A percentile compares a stretch with the other conserved stretches of the same genome.
Conservation (phyloP, 306 rosid genomes). For the Quillaja saponaria region DNA sequence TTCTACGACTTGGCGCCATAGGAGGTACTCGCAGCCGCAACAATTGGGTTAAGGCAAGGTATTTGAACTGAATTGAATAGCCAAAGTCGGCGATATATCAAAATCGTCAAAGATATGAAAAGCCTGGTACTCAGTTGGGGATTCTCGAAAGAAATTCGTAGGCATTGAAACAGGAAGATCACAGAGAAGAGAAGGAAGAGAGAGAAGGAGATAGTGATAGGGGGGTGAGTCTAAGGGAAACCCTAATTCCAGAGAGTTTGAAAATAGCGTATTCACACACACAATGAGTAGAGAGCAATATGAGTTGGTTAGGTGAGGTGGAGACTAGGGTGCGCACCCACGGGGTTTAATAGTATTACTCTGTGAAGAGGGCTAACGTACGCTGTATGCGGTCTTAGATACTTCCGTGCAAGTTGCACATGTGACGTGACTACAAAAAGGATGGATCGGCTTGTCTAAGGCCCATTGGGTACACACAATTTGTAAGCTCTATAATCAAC, state of each 20-base stretch:
- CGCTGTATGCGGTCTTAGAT: slow-evolving; percentile 18
- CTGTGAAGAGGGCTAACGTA: slow-evolving; percentile 43
- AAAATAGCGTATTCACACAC: slow-evolving; percentile 34
- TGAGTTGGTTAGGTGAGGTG: slow-evolving; percentile 51
- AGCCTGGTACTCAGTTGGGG: slow-evolving; percentile 36
- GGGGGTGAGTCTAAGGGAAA: slow-evolving; percentile 20
- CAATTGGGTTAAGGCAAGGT: slow-evolving; percentile 40
- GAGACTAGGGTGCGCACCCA: slow-evolving; percentile 48
- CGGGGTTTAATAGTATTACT: slow-evolving; percentile 27
- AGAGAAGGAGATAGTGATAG: background rate
- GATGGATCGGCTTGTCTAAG: too few relatives aligned
- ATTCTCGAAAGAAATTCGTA: slow-evolving; percentile 38
- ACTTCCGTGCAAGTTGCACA: too few relatives aligned
- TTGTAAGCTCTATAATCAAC: too few relatives aligned
- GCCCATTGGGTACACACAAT: too few relatives aligned
- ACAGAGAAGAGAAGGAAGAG: background rate
- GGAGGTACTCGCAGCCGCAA: slow-evolving; percentile 26
- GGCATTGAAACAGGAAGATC: slow-evolving; percentile 66
- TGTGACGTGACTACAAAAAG: too few relatives aligned
- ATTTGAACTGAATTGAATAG: slow-evolving; percentile 39
- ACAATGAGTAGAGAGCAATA: slow-evolving; percentile 31
- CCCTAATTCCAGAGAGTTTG: slow-evolving; percentile 61
- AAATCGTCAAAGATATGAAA: slow-evolving; percentile 49
- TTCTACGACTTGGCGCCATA: slow-evolving; percentile 88
- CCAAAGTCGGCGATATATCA: slow-evolving; percentile 27